Conservation (phyloP, 768 basidiomycete genomes). For the Punctularia strigosozonata region DNA sequence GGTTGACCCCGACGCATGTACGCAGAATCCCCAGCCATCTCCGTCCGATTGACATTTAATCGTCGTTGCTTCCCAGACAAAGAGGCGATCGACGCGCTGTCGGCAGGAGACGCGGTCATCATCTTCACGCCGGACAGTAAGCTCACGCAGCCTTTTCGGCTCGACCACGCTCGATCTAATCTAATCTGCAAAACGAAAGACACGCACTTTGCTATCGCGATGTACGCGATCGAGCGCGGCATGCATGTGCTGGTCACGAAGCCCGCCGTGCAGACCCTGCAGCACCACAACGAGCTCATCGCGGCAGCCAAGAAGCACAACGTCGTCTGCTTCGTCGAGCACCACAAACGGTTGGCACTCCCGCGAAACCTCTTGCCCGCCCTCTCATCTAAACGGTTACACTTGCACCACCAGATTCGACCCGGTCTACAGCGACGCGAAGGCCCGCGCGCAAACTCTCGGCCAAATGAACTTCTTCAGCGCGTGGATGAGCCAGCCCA, state of each 20-base stretch:
- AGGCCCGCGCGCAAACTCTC: slow-evolving; percentile 57
- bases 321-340: slow-evolving; percentile 88
- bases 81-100: slow-evolving; percentile 62
- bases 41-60: slow-evolving; percentile 1
- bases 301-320: slow-evolving; percentile 67
- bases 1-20: slow-evolving; percentile 74
- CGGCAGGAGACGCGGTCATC: slow-evolving; percentile 79
- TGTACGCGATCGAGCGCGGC: slow-evolving; percentile 76
- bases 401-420: slow-evolving; percentile 42
- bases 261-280: slow-evolving; percentile 78
- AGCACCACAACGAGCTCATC: slow-evolving; percentile 73
- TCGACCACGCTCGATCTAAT: not conserved
- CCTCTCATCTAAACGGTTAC: slow-evolving; percentile 2
- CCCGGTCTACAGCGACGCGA: slow-evolving; percentile 88
- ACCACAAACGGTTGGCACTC: slow-evolving; percentile 64
- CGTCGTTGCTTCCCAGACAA: slow-evolving; percentile 44
- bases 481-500: slow-evolving; percentile 97
- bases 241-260: slow-evolving; percentile 90
- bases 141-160: slow-evolving; percentile 13
- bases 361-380: not conserved
- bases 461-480: slow-evolving; percentile 95
- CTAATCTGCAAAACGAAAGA: slow-evolving; percentile 23
- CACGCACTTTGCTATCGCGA: slow-evolving; percentile 77
- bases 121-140: slow-evolving; percentile 88
- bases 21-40: slow-evolving; percentile 19